Conservation (phyloP, 73 alveolate genomes). For the Paramecium octaurelia region DNA sequence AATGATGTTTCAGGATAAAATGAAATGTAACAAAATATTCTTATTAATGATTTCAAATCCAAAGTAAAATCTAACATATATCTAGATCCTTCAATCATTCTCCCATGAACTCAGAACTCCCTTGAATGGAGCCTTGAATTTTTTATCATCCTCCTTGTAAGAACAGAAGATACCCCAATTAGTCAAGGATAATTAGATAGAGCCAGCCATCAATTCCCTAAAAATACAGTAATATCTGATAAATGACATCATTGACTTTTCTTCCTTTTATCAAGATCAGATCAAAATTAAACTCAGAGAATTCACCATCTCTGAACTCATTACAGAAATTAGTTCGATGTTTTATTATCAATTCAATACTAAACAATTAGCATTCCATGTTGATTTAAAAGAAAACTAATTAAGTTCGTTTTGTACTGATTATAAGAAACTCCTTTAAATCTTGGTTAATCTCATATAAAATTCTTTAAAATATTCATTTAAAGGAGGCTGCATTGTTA, state of each 20-base stretch:
- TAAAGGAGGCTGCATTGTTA: not conserved
- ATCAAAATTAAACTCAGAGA: not conserved
- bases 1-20: not conserved
- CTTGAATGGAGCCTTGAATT: slow-evolving; percentile 1
- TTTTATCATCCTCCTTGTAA: not conserved
- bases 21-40: not conserved
- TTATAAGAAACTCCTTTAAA: not conserved
- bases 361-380: not conserved
- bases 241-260: slow-evolving; percentile 19
- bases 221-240: not conserved
- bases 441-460: not conserved
- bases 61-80: not conserved
- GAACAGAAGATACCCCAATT: not conserved
- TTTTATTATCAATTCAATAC: not conserved
- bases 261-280: not conserved
- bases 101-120: slow-evolving; percentile 48
- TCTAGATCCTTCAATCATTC: not conserved
- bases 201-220: slow-evolving; percentile 25
- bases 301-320: not conserved
- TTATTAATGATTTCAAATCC: not conserved
- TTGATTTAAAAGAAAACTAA: not conserved
- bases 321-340: not conserved
- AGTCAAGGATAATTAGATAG: slow-evolving; percentile 8
- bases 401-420: not conserved
- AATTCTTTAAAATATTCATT: not conserved